These are phyloP conservation scores for Leucocoprinus sp. DNA, from an alignment of 768 basidiomycete species.

Conservation along the genomic window DNA sequence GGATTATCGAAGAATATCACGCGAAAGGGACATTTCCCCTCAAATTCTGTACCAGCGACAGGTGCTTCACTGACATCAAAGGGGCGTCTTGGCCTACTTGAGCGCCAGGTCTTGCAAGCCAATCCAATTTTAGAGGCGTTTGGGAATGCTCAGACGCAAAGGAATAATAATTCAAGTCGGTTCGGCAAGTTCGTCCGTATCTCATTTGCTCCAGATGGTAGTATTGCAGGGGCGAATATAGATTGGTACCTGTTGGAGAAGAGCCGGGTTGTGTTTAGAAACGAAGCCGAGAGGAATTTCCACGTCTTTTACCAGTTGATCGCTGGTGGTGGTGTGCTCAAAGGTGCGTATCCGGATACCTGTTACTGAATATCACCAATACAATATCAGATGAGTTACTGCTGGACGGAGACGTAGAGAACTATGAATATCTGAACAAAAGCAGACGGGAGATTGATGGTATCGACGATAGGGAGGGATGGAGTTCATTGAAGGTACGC, in stretches of 20 bases:
- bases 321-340: constrained; percentile 62
- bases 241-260: constrained; percentile 99
- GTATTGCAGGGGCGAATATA: constrained; percentile 95
- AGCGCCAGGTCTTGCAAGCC: constrained; percentile 93
- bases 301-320: constrained; percentile 97
- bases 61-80: constrained; percentile 48
- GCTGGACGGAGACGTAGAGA: constrained; percentile 62
- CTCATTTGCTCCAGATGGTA: constrained; percentile 85
- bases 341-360: constrained; percentile 37
- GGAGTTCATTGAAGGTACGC: constrained; percentile 68
- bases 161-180: constrained; percentile 98
- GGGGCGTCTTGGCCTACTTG: constrained; percentile 78
- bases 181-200: constrained; percentile 99
- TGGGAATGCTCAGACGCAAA: constrained; percentile 96
- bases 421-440: constrained; percentile 89
- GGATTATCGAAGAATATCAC: constrained; percentile 64
- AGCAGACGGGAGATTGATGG: constrained; percentile 91
- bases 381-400: constrained; percentile 53
- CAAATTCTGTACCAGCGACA: constrained; percentile 36
- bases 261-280: constrained; percentile 85
- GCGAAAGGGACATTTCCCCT: constrained; percentile 43
- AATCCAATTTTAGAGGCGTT: constrained; percentile 98
- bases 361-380: not conserved
- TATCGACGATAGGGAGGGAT: constrained; percentile 86
- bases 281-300: constrained; percentile 85